These are phyloP conservation scores for Colletotrichum costaricense DNA, from an alignment of 2,329 filamentous ascomycete genomes.

Conservation along the genomic window DNA sequence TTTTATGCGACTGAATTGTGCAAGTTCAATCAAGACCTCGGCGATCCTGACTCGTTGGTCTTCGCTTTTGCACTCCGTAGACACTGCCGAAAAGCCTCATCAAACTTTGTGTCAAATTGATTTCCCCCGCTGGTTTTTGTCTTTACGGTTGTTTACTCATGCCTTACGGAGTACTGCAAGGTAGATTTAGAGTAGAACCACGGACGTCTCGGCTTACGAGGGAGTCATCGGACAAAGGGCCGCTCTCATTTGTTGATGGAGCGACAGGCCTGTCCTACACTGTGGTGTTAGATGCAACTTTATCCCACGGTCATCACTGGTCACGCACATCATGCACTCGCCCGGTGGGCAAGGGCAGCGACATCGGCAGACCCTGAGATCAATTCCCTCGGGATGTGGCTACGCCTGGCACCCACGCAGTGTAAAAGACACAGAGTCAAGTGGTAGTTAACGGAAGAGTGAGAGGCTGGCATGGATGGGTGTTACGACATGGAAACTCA, in stretches of 20 bases:
- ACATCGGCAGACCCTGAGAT: constrained; percentile 29
- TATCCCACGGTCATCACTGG: neutral
- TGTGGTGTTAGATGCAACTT: neutral
- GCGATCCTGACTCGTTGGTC: neutral
- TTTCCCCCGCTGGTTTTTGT: neutral
- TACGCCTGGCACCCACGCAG: neutral
- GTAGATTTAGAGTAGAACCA: neutral
- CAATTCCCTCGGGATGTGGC: constrained; percentile 16
- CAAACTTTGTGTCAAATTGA: neutral
- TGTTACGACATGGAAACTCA: constrained; percentile 23
- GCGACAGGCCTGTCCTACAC: neutral
- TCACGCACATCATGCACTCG: neutral
- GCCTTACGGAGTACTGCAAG: no score
- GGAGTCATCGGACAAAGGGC: constrained; percentile 26
- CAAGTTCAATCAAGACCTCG: neutral
- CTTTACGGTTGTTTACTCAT: neutral
- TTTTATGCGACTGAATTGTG: neutral
- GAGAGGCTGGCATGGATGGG: neutral
- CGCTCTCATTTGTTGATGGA: constrained; percentile 12
- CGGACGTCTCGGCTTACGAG: constrained; percentile 15
- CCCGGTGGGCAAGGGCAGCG: constrained; percentile 1
- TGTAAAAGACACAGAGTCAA: no score
- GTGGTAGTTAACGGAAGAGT: neutral
- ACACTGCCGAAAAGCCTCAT: neutral
- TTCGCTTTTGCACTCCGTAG: neutral